phyloP scores from a whole-genome alignment of 768 basidiomycete genomes.

The Leccinum ochraceum region DNA sequence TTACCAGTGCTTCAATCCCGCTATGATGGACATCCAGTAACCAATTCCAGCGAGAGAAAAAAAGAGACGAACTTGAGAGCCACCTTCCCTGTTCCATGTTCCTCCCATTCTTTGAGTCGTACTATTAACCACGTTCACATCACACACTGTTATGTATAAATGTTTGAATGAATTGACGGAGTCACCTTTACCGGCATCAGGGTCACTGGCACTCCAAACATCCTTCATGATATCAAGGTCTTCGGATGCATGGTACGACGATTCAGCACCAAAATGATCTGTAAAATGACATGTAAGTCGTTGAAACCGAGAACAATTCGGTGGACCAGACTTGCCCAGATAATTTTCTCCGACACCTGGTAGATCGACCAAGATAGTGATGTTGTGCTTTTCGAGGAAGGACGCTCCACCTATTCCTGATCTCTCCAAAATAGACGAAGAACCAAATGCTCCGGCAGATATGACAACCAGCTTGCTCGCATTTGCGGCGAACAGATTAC shows the following conservation, averaged over 20 bases:
- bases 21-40: conserved; percentile 29
- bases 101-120: conserved; percentile 34
- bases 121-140: conserved; percentile 18
- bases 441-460: conserved; percentile 54
- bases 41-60: neutral
- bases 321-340: conserved; percentile 38
- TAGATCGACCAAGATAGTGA: conserved; percentile 35
- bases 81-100: conserved; percentile 49
- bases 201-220: neutral
- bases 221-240: neutral
- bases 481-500: conserved; percentile 17
- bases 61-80: conserved; percentile 49
- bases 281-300: neutral
- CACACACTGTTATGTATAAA: neutral
- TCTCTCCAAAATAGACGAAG: conserved; percentile 55
- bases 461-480: conserved; percentile 45
- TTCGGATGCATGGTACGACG: neutral
- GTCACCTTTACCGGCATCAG: neutral
- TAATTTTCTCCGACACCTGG: conserved; percentile 16
- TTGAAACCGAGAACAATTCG: neutral
- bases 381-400: conserved; percentile 47
- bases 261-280: neutral
- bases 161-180: neutral
- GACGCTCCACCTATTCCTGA: conserved; percentile 64
- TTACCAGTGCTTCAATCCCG: conserved; percentile 53